Evolutionary conservation across 169 alveolate genomes (phyloP).

Genomic region (Cyclospora cayetanensis): DNA sequence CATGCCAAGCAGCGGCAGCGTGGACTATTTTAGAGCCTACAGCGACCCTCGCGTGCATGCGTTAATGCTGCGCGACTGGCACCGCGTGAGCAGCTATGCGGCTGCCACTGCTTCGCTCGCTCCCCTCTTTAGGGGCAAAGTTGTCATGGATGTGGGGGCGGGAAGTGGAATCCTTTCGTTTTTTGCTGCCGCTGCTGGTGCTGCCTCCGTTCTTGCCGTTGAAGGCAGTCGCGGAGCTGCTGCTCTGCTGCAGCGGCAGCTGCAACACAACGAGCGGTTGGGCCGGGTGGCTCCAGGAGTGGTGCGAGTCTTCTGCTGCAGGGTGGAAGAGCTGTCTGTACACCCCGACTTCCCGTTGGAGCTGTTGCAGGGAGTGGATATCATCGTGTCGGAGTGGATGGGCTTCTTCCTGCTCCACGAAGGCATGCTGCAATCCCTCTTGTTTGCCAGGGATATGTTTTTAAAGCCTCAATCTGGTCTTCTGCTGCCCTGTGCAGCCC

Average conservation of each 20-base stretch:
- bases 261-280: not conserved
- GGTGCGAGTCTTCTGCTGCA: not conserved
- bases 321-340: not conserved
- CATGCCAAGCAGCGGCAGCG: not conserved
- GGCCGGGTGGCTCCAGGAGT: not conserved
- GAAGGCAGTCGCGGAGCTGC: not conserved
- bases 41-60: conserved; percentile 77
- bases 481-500: conserved; percentile 13
- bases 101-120: not conserved
- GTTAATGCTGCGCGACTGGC: conserved; percentile 78
- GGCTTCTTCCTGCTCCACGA: conserved; percentile 90
- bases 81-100: conserved; percentile 71
- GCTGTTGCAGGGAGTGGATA: not conserved
- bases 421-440: conserved; percentile 87
- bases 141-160: conserved; percentile 90
- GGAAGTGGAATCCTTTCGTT: conserved; percentile 89
- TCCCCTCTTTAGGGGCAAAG: conserved; percentile 75
- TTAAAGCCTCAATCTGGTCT: conserved; percentile 70
- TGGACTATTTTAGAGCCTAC: conserved; percentile 63
- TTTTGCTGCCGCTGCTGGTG: conserved; percentile 80
- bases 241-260: not conserved
- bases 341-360: not conserved
- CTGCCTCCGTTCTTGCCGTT: not conserved
- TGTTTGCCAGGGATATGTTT: conserved; percentile 89
- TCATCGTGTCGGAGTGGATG: conserved; percentile 85